Percentiles rank a stretch among this genome's conserved stretches.
Evolutionary conservation across 805 yeast species (phyloP).

Genomic region (Kluyveromyces nonfermentans): DNA sequence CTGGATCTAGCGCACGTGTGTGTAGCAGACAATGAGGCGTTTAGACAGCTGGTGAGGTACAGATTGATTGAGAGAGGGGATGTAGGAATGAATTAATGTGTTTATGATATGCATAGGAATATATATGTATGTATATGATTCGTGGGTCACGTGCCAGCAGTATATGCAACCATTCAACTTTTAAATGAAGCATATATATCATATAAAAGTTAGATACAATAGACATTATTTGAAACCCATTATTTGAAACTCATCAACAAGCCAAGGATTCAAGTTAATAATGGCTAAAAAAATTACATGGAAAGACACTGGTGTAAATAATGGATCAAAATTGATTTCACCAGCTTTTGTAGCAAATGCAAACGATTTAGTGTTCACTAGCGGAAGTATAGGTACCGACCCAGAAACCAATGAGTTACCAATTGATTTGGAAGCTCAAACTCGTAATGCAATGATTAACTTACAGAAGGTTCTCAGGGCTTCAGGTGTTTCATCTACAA

Average conservation of each 20-base stretch:
- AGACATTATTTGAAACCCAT: no score
- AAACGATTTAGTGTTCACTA: constrained; percentile 38
- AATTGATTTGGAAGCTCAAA: constrained; percentile 36
- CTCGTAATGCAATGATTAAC: constrained; percentile 35
- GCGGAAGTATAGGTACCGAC: constrained; percentile 40
- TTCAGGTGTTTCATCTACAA: constrained; percentile 36
- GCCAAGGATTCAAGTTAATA: neutral
- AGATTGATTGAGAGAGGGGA: neutral
- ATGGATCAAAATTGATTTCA: constrained; percentile 28
- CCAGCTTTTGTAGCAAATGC: constrained; percentile 31
- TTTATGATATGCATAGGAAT: neutral
- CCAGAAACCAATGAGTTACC: constrained; percentile 35
- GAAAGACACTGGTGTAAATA: constrained; percentile 26
- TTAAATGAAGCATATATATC: no score
- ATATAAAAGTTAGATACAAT: no score
- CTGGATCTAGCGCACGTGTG: constrained; percentile 60
- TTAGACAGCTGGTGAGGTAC: constrained; percentile 34
- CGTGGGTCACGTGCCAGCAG: no score
- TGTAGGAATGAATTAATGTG: neutral
- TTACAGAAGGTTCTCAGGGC: constrained; percentile 34
- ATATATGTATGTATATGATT: neutral
- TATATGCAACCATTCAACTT: no score
- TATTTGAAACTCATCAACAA: no score
- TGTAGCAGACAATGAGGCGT: constrained; percentile 37
- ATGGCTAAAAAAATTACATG: constrained; percentile 30